Evolutionary conservation across 768 basidiomycete species (phyloP), one percentile per base, ranked within the genome.

Genomic region (Suillus bovinus): DNA sequence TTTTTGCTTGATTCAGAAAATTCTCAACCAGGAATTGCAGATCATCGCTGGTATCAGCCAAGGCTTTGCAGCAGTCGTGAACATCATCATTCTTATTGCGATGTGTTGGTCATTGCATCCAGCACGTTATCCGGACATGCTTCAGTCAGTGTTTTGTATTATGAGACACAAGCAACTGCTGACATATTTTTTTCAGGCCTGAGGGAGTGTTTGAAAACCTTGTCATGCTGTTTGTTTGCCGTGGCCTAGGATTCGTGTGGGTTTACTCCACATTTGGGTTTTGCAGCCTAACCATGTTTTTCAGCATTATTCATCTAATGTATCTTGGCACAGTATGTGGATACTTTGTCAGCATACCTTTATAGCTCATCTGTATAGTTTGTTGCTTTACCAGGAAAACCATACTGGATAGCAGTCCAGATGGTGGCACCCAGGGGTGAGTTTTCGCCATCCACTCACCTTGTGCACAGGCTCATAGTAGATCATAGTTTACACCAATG

Each of bases 161-260:
- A 3, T 16, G 9, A 33, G 20, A 39, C 9, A 36, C 7, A 27
- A 9, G 17, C 59, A 31, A 61, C 10, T 13, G 47, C 53, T 42
- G 59, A 44, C 8, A 17, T 17, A 4, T 56, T n/a, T 2, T 38
- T n/a, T 34, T 4, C 52, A 75, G 74, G n/a, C 61, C 63, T 0
- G 2, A 33, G 1, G 63, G 66, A 5, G 24, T 65, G 34, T 0
- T 74, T 1, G 52, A 46, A 1, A 62, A n/a, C 2, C 11, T 49
- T 3, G 3, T 29, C 22, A 61, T 36, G 1, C 0, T 68, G 3
- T 31, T 68, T 4, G 58, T 72, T 8, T 52, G 62, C 53, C 68
- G 71, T 3, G 74, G 72, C 4, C 31, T 74, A 31, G 62, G 59
- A 27, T 69, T 69, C 29, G 58, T 67, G 73, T 74, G 33, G 38